Conservation (phyloP, 345 rosid species). For the Atalantia buxifolia region DNA sequence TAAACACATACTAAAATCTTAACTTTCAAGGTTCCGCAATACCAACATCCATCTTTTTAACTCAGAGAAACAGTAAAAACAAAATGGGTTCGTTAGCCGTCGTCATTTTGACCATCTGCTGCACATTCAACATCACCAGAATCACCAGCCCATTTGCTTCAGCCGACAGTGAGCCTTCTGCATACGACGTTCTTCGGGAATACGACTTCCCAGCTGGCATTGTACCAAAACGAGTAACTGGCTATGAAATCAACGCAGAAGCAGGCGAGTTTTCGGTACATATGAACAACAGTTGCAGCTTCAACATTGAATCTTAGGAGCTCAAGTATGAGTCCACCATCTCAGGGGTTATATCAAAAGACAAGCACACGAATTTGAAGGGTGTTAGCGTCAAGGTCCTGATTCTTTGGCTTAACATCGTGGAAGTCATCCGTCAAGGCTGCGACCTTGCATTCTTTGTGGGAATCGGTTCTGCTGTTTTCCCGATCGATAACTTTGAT, state of each 20-base stretch:
- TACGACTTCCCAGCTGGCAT: slow-evolving; percentile 60
- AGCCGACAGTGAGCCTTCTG: slow-evolving; percentile 23
- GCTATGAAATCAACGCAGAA: slow-evolving; percentile 43
- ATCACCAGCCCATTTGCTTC: background rate
- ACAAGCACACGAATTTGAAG: slow-evolving; percentile 33
- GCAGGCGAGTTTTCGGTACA: slow-evolving; percentile 56
- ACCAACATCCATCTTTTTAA: too few species aligned
- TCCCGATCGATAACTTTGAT: slow-evolving; percentile 37
- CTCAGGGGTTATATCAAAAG: slow-evolving; percentile 42
- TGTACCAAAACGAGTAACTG: slow-evolving; percentile 56
- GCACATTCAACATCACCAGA: background rate
- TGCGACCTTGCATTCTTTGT: slow-evolving; percentile 52
- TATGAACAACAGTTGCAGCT: slow-evolving; percentile 43
- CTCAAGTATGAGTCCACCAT: slow-evolving; percentile 52
- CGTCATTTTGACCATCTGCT: slow-evolving; percentile 11
- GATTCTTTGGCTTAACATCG: slow-evolving; percentile 55
- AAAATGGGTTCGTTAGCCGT: slow-evolving; percentile 5
- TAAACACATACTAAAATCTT: too few species aligned
- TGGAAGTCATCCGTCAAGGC: slow-evolving; percentile 40
- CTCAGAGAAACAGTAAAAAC: background rate
- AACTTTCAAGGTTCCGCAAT: too few species aligned
- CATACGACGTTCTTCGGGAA: slow-evolving; percentile 46
- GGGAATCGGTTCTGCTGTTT: slow-evolving; percentile 59
- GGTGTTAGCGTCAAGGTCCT: slow-evolving; percentile 58
- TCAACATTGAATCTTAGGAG: slow-evolving; percentile 46